phyloP scores from a whole-genome alignment of 2,329 filamentous ascomycete genomes.

The Calonectria naviculata region DNA sequence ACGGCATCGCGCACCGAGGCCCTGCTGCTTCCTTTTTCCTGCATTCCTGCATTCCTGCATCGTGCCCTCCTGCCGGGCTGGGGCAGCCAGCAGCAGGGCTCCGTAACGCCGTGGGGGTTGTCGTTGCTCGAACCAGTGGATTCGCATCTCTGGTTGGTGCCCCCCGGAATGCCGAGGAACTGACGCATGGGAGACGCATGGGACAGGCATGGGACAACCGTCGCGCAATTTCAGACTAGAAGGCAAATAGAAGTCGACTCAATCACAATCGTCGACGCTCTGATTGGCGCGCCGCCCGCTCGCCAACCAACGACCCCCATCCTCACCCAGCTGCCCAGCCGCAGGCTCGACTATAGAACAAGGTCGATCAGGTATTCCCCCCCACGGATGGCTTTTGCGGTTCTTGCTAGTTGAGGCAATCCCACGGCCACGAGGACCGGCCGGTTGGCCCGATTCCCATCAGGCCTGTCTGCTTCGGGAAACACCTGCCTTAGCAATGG shows the following conservation, averaged over 20 bases:
- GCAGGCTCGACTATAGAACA: conserved; percentile 1
- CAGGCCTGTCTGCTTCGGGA: conserved; percentile 10
- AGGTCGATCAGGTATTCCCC: conserved; percentile 3
- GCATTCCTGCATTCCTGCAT: neutral
- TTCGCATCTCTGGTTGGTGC: neutral
- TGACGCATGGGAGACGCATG: too few species aligned
- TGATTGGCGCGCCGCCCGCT: conserved; percentile 6
- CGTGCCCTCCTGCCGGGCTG: neutral
- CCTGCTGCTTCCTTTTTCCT: neutral
- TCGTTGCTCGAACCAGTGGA: conserved; percentile 1
- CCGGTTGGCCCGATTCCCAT: neutral
- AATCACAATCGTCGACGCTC: conserved; percentile 2
- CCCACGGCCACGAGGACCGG: conserved; percentile 8
- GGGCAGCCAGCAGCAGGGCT: neutral
- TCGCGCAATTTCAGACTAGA: conserved; percentile 1
- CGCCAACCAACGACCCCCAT: conserved; percentile 4
- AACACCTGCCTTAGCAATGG: conserved; percentile 11
- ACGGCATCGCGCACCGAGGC: too few species aligned
- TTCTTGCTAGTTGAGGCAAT: conserved; percentile 12
- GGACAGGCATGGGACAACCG: neutral
- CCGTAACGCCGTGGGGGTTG: conserved; percentile 14
- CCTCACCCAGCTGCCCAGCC: conserved; percentile 4
- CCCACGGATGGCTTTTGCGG: conserved; percentile 5
- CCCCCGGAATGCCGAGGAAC: conserved; percentile 3
- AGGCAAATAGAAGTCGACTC: conserved; percentile 6